Evolutionary conservation across 352 stramenopile species (phyloP), one percentile per base, ranked within the genome.

Genomic region (Phytopythium vexans): DNA sequence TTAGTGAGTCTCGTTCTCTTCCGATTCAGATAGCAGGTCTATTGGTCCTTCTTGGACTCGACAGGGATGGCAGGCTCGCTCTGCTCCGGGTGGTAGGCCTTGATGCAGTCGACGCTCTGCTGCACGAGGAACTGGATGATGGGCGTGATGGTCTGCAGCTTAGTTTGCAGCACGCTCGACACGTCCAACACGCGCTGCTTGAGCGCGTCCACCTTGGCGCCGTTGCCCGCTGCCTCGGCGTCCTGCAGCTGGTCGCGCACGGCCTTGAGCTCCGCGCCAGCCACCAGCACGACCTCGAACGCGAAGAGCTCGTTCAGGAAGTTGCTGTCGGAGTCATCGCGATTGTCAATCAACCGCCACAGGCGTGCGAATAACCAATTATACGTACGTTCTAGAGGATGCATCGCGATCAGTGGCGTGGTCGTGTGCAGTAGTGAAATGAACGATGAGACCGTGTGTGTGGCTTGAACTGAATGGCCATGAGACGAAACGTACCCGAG

Each of bases 261-360:
- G 9, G 69, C 68, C 48, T 87, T 87, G 42, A 87, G 69, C 58
- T 87, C 76, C 8, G 72, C 74, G 38, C 76, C 76, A 0, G 76
- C 76, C 10, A 85, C 74, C 42, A 87, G 49, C 53, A 87, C 76
- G 34, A 87, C 76, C 55, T 87, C 76, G 43, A 80, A 87, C 31
- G 67, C 64, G 54, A 87, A 87, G 16, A 87, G 48, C 51, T 87
- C 76, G 49, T 85, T 82, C 56, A 87, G 51, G 41, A 85, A 87
- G 12, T 57, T 70, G 46, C 73, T 86, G 49, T 8, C 21, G 2
- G 21, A 2, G 21, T 27, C 21, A 27, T 2, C 1, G 1, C 21
- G 21, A 27, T 2, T 27, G 21, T 27, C 21, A 27, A 27, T 27
- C 21, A 27, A 27, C 2, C 21, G 21, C 21, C 21, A 27, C 21